Evolutionary conservation across 257 asterid species (phyloP).

Genomic region (Rehmannia glutinosa): DNA sequence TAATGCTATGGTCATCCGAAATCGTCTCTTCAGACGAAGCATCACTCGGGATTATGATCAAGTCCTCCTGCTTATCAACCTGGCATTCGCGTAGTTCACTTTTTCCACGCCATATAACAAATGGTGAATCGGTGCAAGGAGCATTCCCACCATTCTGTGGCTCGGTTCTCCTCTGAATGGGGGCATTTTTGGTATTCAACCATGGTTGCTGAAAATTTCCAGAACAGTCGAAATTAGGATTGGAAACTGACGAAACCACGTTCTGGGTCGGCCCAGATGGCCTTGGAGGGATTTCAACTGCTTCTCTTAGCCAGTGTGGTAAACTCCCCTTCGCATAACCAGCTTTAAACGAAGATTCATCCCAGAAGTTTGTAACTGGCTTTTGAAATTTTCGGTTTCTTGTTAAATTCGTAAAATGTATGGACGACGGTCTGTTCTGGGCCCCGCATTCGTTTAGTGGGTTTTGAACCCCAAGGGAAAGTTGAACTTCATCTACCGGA

Average conservation of each 20-base stretch:
- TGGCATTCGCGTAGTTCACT: neutral
- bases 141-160: slow-evolving; percentile 9
- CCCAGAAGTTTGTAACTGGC: slow-evolving; percentile 14
- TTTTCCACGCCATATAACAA: slow-evolving; percentile 1
- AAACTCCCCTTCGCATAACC: slow-evolving; percentile 22
- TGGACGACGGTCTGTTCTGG: slow-evolving; percentile 10
- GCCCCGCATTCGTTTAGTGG: neutral
- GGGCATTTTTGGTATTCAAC: slow-evolving; percentile 2
- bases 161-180: slow-evolving; percentile 8
- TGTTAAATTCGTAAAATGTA: slow-evolving; percentile 10
- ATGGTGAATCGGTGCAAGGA: slow-evolving; percentile 1
- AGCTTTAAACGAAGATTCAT: slow-evolving; percentile 22
- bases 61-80: slow-evolving; percentile 28
- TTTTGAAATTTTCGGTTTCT: slow-evolving; percentile 17
- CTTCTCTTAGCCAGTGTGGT: slow-evolving; percentile 68
- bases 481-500: slow-evolving; percentile 23
- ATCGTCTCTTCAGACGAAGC: slow-evolving; percentile 82
- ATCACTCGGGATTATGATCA: slow-evolving; percentile 52
- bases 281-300: slow-evolving; percentile 34
- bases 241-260: neutral
- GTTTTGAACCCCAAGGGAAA: slow-evolving; percentile 35
- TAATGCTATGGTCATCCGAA: slow-evolving; percentile 44
- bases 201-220: slow-evolving; percentile 18
- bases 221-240: slow-evolving; percentile 6
- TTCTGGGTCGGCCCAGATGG: slow-evolving; percentile 13